These are phyloP conservation scores for Beta macrorhiza DNA, from an alignment of 179 eudicot genomes.

Conservation along the genomic window DNA sequence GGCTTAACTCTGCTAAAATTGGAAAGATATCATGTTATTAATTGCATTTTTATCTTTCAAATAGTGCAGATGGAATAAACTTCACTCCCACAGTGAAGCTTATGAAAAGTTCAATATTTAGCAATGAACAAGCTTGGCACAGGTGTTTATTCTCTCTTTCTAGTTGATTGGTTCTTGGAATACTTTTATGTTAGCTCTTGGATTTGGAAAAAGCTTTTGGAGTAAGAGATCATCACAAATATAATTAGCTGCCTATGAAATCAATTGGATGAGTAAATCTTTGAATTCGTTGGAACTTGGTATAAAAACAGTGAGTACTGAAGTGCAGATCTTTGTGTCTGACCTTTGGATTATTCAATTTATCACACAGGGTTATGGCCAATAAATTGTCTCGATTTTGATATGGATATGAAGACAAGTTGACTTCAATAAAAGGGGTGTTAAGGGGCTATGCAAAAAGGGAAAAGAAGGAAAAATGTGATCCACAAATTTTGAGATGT, in stretches of 20 bases:
- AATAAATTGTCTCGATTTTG: neutral
- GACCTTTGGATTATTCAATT: neutral
- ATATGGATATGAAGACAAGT: neutral
- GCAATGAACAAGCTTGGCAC: conserved; percentile 99
- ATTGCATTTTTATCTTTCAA: conserved; percentile 21
- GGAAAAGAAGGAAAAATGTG: neutral
- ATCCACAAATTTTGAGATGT: conserved; percentile 3
- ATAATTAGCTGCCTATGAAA: neutral
- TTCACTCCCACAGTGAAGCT: conserved; percentile 70
- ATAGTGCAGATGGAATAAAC: conserved; percentile 59
- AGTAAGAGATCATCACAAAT: neutral
- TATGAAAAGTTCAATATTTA: conserved; percentile 86
- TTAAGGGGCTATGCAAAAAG: neutral
- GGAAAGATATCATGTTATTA: conserved; percentile 19
- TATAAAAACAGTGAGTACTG: neutral
- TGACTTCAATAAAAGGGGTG: neutral
- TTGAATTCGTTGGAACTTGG: neutral
- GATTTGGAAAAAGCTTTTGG: neutral
- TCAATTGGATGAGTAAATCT: neutral
- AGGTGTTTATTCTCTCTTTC: conserved; percentile 44
- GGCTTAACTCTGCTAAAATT: conserved; percentile 11
- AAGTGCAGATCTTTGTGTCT: conserved; percentile 3
- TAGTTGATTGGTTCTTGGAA: conserved; percentile 6
- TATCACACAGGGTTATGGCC: neutral
- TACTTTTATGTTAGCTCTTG: neutral